Base-by-base conservation (phyloP, 2,329 filamentous ascomycete genomes). In the Aureobasidium lini region DNA sequence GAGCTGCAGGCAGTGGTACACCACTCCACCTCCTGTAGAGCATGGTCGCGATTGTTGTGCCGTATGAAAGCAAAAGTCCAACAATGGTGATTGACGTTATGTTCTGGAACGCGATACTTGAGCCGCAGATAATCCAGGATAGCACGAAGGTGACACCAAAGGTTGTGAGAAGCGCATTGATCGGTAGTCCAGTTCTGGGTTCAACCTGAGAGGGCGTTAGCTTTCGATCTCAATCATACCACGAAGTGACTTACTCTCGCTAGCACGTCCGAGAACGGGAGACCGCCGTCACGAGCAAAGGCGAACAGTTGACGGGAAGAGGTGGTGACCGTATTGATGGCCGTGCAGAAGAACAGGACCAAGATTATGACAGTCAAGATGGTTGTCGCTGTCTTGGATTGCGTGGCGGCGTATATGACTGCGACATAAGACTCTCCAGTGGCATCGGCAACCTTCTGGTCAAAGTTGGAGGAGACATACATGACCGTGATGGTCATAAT, bases 321-420 rank as follows among this genome's bases (percentile, higher is more conserved):
- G n/a, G 66, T 66, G 10, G 67, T 68, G 53, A 69, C 65, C 44
- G 66, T 62, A 58, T 68, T 69, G 54, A 70, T 61, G 13, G 59
- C 52, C n/a, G 48, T 57, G 16, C 31, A 47, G 10, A 53, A 49
- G 34, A 61, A 32, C 47, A 60, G 11, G 2, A 59, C 32, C 29
- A 62, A 57, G 34, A 64, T 58, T 34, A 65, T 59, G 4, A 62
- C 63, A 9, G 63, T 61, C 57, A 67, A 62, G 9, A 62, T 59
- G 23, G 63, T 65, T 1, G 66, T 67, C 1, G 64, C 67, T 6
- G 62, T 57, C 15, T 62, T 61, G 31, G 63, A 66, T 43, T 60
- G 57, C 1, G 67, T 68, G 4, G 62, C 62, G 32, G 68, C 67
- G 43, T 66, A 66, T 18, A 69, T 65, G 29, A 67, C 61, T 11